A percentile compares a stretch with the other conserved stretches of the same genome.
These are phyloP conservation scores for Phylloporus gajari DNA, from an alignment of 1,284 basidiomycete genomes.

Conservation along the genomic window DNA sequence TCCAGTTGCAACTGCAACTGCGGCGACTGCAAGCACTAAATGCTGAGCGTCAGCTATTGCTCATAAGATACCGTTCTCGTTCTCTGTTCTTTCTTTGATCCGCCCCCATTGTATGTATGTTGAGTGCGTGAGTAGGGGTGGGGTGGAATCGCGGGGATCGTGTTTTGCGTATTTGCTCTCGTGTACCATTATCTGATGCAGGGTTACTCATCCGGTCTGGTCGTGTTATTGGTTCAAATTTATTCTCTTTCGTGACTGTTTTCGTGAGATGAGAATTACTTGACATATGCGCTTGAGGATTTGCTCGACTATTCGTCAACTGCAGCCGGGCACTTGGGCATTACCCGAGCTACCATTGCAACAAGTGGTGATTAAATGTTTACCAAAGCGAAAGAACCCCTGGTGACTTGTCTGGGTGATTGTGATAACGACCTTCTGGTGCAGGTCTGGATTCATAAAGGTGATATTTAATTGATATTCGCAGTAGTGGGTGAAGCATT, in stretches of 20 bases:
- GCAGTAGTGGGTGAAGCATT: no score
- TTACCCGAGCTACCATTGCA: no score
- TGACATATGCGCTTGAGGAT: no score
- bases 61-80: neutral
- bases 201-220: neutral
- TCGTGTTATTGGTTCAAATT: neutral
- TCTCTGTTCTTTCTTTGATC: neutral
- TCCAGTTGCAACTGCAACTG: constrained; percentile 15
- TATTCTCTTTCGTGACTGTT: neutral
- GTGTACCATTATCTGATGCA: neutral
- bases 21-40: constrained; percentile 16
- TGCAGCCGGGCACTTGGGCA: no score
- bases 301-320: no score
- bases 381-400: no score
- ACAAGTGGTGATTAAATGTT: no score
- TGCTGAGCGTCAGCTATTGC: neutral
- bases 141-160: neutral
- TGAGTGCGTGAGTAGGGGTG: neutral
- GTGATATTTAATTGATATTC: no score
- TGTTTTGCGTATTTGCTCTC: neutral
- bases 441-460: no score
- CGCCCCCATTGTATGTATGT: neutral
- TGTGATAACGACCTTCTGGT: no score
- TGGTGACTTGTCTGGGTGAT: no score
- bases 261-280: no score